A percentile compares a stretch with the other conserved stretches of the same genome.
Conservation (phyloP, 176 grass and related monocot species). For the Carex myosuroides region DNA sequence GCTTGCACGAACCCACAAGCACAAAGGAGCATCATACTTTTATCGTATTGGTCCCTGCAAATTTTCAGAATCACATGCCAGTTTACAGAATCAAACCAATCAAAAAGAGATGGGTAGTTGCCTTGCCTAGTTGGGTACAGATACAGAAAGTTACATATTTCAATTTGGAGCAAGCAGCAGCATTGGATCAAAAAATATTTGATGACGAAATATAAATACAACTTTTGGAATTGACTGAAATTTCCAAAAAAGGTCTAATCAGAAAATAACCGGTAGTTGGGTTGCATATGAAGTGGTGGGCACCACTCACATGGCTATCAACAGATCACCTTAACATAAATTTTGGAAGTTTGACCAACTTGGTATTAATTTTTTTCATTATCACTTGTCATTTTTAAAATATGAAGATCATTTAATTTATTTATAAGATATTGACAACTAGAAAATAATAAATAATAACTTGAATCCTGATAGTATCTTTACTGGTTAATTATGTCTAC, state of each 20-base stretch:
- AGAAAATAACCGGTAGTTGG: neutral
- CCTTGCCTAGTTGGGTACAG: no score
- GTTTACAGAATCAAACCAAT: neutral
- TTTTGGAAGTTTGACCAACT: neutral
- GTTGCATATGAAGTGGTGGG: neutral
- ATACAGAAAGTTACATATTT: neutral
- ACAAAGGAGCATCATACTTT: neutral
- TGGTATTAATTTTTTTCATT: neutral
- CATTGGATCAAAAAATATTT: neutral
- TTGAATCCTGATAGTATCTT: slow-evolving; percentile 2
- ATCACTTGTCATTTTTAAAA: neutral
- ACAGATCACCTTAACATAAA: neutral
- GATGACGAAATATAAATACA: neutral
- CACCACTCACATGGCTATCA: neutral
- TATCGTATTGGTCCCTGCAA: neutral
- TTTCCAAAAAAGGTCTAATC: slow-evolving; percentile 5
- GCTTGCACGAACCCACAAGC: neutral
- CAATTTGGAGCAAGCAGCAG: neutral
- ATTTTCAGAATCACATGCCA: neutral
- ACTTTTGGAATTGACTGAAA: neutral
- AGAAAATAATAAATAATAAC: neutral
- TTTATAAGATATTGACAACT: neutral
- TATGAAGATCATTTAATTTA: neutral
- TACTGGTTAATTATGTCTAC: neutral
- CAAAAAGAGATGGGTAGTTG: neutral